Base-by-base conservation (phyloP, 176 grass and related monocot genomes). In the Hordeum marinum region DNA sequence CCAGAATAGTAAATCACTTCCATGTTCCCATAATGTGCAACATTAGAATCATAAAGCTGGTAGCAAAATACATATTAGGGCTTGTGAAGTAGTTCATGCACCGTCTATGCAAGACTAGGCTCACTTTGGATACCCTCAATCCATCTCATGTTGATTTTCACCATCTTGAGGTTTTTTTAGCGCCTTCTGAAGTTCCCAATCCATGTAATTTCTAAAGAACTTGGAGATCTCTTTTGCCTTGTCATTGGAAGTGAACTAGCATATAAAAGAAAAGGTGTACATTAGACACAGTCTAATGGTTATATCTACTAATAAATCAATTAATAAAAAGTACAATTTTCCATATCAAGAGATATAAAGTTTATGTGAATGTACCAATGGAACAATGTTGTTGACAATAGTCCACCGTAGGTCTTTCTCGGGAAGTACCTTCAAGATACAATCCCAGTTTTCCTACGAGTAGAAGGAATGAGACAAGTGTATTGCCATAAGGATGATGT, bases 211-310 rank as follows among this genome's bases (percentile, higher is more conserved):
- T 3, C 50, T 82, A 7, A 94, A 94, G 54, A 94, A 94, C 15
- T 83, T 17, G 32, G 88, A 88, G 21, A 94, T 86, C 72, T 97
- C 95, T 50, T 41, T 70, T 24, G 80, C 84, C 87, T 86, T 94
- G 42, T 94, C 95, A 6, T 74, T 62, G 23, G 94, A 90, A 32
- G 79, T n/a, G 66, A 97, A 94, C 94, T 97, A 81, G 3, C n/a
- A 68, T 48, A 14, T 84, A 79, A 87, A 34, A 21, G 9, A 10
- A 5, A 50, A 29, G 1, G 37, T 6, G n/a, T 27, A 37, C 55
- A 81, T 73, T 11, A 50, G 50, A 36, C 59, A 54, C 12, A 50
- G 34, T 11, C 21, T 79, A 45, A 54, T 41, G 46, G 20, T 29
- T 15, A 37, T 21, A 72, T 13, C 34, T 46, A 3, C 8, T 31